These are phyloP conservation scores for Trichophyton rubrum DNA, from an alignment of 2,329 filamentous ascomycete genomes.

Conservation along the genomic window DNA sequence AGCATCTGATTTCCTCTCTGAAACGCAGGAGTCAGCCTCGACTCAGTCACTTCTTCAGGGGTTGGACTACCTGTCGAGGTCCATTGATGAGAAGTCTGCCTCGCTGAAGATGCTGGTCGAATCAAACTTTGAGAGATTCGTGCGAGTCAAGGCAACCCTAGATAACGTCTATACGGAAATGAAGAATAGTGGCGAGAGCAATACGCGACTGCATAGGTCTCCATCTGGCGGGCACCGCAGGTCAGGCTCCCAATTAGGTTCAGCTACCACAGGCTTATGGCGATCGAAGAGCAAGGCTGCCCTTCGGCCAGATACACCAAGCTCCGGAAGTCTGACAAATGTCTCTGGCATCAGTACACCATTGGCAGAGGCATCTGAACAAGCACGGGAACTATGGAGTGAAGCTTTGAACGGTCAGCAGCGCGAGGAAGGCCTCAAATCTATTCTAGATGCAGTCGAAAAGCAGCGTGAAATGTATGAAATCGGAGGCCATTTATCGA, in stretches of 20 bases:
- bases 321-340: conserved; percentile 33
- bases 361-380: conserved; percentile 76
- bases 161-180: conserved; percentile 99
- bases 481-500: conserved; percentile 61
- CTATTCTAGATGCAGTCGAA: conserved; percentile 62
- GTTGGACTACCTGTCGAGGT: conserved; percentile 72
- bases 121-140: conserved; percentile 96
- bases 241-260: conserved; percentile 43
- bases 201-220: conserved; percentile 45
- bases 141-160: conserved; percentile 92
- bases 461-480: conserved; percentile 73
- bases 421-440: conserved; percentile 75
- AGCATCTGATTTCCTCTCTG: conserved; percentile 78
- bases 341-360: conserved; percentile 79
- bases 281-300: conserved; percentile 56
- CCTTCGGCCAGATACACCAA: conserved; percentile 68
- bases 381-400: conserved; percentile 95
- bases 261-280: neutral
- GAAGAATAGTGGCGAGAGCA: conserved; percentile 52
- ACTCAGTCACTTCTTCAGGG: conserved; percentile 70
- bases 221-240: conserved; percentile 50
- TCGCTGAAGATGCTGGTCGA: conserved; percentile 93
- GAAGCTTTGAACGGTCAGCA: conserved; percentile 83
- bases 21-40: conserved; percentile 76
- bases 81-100: conserved; percentile 95